A percentile compares a stretch with the other conserved stretches of the same genome.
Conservation (phyloP, 2,329 filamentous ascomycete species). For the Microascus cirrosus region DNA sequence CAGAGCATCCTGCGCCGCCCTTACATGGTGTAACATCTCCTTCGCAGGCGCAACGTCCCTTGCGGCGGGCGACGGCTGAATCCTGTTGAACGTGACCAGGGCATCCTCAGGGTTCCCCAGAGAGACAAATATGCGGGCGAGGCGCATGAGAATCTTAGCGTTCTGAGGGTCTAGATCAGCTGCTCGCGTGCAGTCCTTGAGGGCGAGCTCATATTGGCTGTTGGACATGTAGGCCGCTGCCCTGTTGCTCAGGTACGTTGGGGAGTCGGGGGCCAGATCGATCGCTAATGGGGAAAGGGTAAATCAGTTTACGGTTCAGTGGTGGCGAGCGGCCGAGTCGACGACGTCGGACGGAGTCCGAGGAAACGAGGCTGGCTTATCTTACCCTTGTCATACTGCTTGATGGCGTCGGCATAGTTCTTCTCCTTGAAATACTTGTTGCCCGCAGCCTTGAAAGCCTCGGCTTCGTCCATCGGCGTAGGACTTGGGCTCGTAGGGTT, state of each 20-base stretch:
- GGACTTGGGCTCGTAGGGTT: slow-evolving; percentile 47
- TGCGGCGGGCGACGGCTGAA: slow-evolving; percentile 67
- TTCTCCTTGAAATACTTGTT: slow-evolving; percentile 97
- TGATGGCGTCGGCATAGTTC: slow-evolving; percentile 77
- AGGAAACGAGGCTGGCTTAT: background rate
- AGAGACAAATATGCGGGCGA: slow-evolving; percentile 82
- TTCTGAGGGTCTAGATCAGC: slow-evolving; percentile 78
- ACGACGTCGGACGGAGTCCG: background rate
- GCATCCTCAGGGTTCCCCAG: slow-evolving; percentile 82
- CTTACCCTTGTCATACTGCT: slow-evolving; percentile 89
- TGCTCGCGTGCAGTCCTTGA: slow-evolving; percentile 78
- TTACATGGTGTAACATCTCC: slow-evolving; percentile 75
- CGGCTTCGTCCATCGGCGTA: slow-evolving; percentile 60
- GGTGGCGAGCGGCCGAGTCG: background rate
- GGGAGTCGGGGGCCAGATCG: slow-evolving; percentile 71
- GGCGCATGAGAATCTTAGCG: slow-evolving; percentile 74
- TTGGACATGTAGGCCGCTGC: slow-evolving; percentile 90
- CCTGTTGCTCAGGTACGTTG: slow-evolving; percentile 89
- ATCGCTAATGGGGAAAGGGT: slow-evolving; percentile 51
- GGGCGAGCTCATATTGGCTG: slow-evolving; percentile 63
- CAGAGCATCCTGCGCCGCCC: slow-evolving; percentile 68
- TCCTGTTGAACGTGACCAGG: slow-evolving; percentile 67
- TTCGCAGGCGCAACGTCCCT: slow-evolving; percentile 79
- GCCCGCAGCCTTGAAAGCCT: slow-evolving; percentile 82
- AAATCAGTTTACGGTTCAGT: slow-evolving; percentile 2